Percentiles rank a stretch among this genome's conserved stretches.
These are phyloP conservation scores for Sherardia arvensis DNA, from an alignment of 257 asterid genomes.

Conservation along the genomic window DNA sequence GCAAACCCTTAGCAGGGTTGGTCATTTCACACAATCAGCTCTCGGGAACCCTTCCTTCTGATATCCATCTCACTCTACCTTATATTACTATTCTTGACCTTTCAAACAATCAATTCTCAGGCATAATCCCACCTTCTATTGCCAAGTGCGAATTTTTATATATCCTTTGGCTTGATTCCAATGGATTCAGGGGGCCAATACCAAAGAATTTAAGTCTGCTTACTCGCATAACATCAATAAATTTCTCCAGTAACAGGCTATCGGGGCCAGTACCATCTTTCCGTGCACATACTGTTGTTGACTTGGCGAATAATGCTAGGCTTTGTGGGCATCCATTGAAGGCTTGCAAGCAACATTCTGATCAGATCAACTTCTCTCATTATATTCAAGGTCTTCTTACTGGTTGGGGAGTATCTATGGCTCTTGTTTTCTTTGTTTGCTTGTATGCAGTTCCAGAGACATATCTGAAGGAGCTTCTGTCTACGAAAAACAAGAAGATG, in stretches of 20 bases:
- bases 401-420: background rate
- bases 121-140: slow-evolving; percentile 14
- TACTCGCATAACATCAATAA: too few species aligned
- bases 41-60: slow-evolving; percentile 14
- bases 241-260: background rate
- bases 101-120: slow-evolving; percentile 18
- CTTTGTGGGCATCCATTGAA: slow-evolving; percentile 21
- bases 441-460: background rate
- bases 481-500: background rate
- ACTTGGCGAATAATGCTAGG: slow-evolving; percentile 9
- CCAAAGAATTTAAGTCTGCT: too few species aligned
- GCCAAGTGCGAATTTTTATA: background rate
- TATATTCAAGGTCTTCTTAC: background rate
- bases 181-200: too few species aligned
- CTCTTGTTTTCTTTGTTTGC: background rate
- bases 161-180: too few species aligned
- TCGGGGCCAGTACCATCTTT: slow-evolving; percentile 2
- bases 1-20: background rate
- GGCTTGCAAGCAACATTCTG: too few species aligned
- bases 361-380: background rate
- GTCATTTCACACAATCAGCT: slow-evolving; percentile 18
- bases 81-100: slow-evolving; percentile 12
- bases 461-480: background rate
- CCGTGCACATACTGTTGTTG: background rate
- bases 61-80: background rate